These are phyloP conservation scores for Paecilomyces niveus DNA, from an alignment of 2,329 filamentous ascomycete genomes.

Conservation along the genomic window DNA sequence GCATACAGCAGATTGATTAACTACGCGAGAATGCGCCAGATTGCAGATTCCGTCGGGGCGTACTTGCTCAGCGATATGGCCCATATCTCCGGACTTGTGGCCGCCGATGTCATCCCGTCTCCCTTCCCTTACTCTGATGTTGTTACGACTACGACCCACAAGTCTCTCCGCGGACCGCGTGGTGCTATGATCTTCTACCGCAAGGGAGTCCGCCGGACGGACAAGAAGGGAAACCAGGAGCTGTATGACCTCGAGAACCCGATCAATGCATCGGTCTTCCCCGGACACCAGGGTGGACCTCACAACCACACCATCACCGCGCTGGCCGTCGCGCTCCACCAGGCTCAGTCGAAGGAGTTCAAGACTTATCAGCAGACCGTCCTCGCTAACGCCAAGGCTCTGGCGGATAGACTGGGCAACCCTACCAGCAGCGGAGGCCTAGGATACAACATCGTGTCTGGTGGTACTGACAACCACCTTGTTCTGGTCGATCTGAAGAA, in stretches of 20 bases:
- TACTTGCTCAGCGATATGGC: slow-evolving; percentile 98
- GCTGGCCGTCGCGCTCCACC: slow-evolving; percentile 87
- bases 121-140: slow-evolving; percentile 91
- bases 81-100: slow-evolving; percentile 93
- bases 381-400: slow-evolving; percentile 83
- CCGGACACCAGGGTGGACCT: slow-evolving; percentile 94
- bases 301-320: slow-evolving; percentile 99
- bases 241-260: slow-evolving; percentile 90
- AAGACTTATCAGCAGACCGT: slow-evolving; percentile 90
- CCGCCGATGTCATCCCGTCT: slow-evolving; percentile 84
- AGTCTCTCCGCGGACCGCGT: slow-evolving; percentile 93
- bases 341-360: slow-evolving; percentile 86
- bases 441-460: slow-evolving; percentile 89
- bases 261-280: slow-evolving; percentile 99
- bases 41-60: slow-evolving; percentile 85
- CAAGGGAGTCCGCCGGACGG: slow-evolving; percentile 84
- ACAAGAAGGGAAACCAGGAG: slow-evolving; percentile 86
- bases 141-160: slow-evolving; percentile 98
- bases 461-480: slow-evolving; percentile 96
- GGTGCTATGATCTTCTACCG: slow-evolving; percentile 99
- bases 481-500: slow-evolving; percentile 91
- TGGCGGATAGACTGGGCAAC: slow-evolving; percentile 64
- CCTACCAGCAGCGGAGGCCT: slow-evolving; percentile 64
- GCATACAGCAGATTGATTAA: slow-evolving; percentile 98
- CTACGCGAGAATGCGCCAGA: slow-evolving; percentile 92